Conservation (phyloP, 2,329 filamentous ascomycete genomes). For the Fusarium decemcellulare region DNA sequence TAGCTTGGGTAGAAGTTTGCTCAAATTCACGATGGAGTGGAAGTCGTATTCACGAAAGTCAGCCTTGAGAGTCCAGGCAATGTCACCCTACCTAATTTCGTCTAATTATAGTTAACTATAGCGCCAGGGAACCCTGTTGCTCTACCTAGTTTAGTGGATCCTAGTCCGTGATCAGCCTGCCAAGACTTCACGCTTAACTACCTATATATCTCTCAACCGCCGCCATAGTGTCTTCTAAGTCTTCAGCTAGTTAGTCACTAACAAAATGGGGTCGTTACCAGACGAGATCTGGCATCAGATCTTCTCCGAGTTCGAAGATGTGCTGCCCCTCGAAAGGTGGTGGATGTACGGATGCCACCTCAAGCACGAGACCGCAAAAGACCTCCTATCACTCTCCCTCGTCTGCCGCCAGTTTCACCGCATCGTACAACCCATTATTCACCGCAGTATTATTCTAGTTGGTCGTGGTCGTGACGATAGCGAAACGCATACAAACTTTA, state of each 20-base stretch:
- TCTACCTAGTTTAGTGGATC: too few relatives aligned
- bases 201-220: too few relatives aligned
- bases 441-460: neutral
- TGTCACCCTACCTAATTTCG: too few relatives aligned
- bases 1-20: too few relatives aligned
- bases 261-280: neutral
- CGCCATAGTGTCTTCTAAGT: neutral
- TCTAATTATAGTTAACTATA: too few relatives aligned
- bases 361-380: neutral
- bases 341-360: neutral
- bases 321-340: constrained; percentile 9
- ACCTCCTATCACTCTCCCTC: constrained; percentile 13
- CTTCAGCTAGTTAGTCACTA: neutral
- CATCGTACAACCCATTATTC: constrained; percentile 10
- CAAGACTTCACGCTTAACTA: too few relatives aligned
- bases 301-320: constrained; percentile 1
- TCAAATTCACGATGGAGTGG: too few relatives aligned
- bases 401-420: constrained; percentile 16
- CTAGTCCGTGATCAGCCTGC: too few relatives aligned
- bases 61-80: too few relatives aligned
- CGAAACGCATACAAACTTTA: neutral
- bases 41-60: too few relatives aligned
- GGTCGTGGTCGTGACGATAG: neutral
- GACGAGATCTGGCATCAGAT: neutral
- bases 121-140: too few relatives aligned